Evolutionary conservation across 2,329 filamentous ascomycete species (phyloP), one percentile per base, ranked within the genome.

Genomic region (Sclerotinia minor): DNA sequence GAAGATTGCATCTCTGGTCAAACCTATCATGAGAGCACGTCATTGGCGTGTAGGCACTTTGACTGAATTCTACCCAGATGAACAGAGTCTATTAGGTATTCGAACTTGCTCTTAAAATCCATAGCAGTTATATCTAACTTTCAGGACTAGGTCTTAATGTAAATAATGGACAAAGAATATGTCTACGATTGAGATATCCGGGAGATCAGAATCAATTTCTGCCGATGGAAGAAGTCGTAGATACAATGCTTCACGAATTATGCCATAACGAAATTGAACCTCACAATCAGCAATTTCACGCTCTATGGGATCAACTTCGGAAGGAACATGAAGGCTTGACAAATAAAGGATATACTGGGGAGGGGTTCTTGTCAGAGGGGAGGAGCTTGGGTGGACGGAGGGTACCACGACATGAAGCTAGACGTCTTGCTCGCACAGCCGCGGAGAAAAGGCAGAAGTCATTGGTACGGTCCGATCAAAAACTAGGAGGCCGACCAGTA

Each of bases 161-260:
- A 73, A 91, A 94, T 75, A 79, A 80, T 24, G 93, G 92, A 6
- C 83, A 89, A 75, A 90, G 89, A 76, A 96, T 98, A 72, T 90
- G 92, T 71, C 82, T 98, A 29, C 88, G 94, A 54, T 81, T 98
- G 68, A 89, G 94, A 67, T 89, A 95, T 78, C 82, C 91, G 7
- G 83, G 85, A 73, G 92, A 96, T 76, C 83, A 85, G 13, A 87
- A 82, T 50, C 88, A 92, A 73, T 98, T 98, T 75, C 79, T 97
- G 26, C 89, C 91, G 1, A 80, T 94, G 68, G 92, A 97, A 75
- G 83, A 91, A 71, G 84, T 97, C 9, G 83, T 92, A 54, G 93
- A 97, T 78, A 98, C 94, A 0, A 91, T 98, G 88, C 86, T 98
- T 26, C 94, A 98, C 77, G 94, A 98, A 82, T 85, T 98, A 3